A percentile compares a stretch with the other conserved stretches of the same genome.
Conservation (phyloP, 129 eudicot genomes). For the Glebionis coronaria region DNA sequence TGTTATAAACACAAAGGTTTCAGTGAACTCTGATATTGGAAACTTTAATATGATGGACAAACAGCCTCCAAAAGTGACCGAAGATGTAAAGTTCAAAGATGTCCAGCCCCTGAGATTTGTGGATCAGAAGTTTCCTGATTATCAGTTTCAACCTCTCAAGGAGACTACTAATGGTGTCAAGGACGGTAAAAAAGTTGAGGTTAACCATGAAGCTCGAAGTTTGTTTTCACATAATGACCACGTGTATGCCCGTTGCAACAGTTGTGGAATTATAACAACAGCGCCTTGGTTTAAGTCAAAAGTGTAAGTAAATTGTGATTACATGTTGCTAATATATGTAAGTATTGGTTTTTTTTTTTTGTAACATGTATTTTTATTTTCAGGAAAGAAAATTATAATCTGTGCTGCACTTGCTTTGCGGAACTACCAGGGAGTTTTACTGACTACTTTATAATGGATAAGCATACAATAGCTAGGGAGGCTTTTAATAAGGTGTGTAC, state of each 20-base stretch:
- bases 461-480: conserved; percentile 33
- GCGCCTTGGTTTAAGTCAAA: conserved; percentile 3
- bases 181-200: too few species aligned
- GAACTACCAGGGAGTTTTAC: conserved; percentile 34
- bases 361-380: conserved; percentile 10
- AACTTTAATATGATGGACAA: too few species aligned
- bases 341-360: neutral
- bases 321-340: neutral
- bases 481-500: neutral
- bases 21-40: neutral
- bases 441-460: conserved; percentile 52
- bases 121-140: too few species aligned
- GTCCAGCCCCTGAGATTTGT: too few species aligned
- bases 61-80: too few species aligned
- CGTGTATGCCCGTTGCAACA: too few species aligned
- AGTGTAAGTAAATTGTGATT: conserved; percentile 47
- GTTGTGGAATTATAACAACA: too few species aligned
- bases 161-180: too few species aligned
- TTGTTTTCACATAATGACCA: too few species aligned
- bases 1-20: neutral
- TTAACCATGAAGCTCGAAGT: too few species aligned
- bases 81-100: neutral
- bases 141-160: too few species aligned
- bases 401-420: conserved; percentile 59
- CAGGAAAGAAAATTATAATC: conserved; percentile 71